Conservation (phyloP, 2,329 filamentous ascomycete genomes). For the Aspergillus uvarum region DNA sequence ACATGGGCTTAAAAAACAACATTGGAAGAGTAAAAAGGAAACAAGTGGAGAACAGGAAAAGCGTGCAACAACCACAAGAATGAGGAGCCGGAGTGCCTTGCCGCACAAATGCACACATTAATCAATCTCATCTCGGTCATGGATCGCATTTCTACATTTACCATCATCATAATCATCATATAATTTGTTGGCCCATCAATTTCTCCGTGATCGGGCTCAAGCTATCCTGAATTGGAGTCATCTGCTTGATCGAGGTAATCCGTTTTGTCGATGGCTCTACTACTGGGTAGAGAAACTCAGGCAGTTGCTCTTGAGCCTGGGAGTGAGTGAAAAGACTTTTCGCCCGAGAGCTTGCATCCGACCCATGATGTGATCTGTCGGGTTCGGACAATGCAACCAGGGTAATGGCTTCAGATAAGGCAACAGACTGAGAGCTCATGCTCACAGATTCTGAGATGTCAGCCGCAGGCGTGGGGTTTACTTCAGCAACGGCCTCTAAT, state of each 20-base stretch:
- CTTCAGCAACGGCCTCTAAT: background rate
- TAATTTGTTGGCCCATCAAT: conserved; percentile 1
- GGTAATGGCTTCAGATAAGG: background rate
- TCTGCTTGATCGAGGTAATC: background rate
- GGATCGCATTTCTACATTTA: background rate
- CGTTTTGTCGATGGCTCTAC: background rate
- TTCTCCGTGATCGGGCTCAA: background rate
- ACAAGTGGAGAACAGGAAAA: background rate
- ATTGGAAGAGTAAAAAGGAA: background rate
- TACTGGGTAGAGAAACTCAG: background rate
- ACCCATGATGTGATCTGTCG: background rate
- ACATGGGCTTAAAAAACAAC: background rate
- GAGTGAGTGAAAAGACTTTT: background rate
- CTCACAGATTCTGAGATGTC: background rate
- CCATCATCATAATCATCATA: conserved; percentile 4
- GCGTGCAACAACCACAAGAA: background rate
- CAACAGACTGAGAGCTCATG: background rate
- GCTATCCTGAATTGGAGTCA: background rate
- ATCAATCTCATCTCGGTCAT: conserved; percentile 7
- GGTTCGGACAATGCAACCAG: background rate
- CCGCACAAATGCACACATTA: background rate
- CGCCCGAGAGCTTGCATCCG: background rate
- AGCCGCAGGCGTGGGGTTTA: background rate
- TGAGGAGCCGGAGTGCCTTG: background rate
- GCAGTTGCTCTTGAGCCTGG: background rate